These are phyloP conservation scores for Termitomyces sp. DNA, from an alignment of 768 basidiomycete genomes.

Conservation along the genomic window DNA sequence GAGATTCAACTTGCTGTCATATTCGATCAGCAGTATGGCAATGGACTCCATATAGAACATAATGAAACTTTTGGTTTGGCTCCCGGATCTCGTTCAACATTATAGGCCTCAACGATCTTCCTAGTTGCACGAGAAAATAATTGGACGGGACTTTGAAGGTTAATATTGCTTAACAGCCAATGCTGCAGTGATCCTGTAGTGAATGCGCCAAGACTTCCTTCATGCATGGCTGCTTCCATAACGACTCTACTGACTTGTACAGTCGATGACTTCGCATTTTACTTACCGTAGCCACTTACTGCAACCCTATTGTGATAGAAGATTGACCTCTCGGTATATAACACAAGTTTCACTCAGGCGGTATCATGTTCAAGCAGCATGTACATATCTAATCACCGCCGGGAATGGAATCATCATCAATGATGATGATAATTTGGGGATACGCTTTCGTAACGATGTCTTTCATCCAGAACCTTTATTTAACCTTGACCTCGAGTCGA, in stretches of 20 bases:
- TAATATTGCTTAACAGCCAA: background rate
- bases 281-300: background rate
- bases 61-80: background rate
- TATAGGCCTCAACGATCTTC: background rate
- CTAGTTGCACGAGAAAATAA: background rate
- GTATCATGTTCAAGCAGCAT: background rate
- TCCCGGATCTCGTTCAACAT: background rate
- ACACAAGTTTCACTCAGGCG: background rate
- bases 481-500: background rate
- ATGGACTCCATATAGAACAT: background rate
- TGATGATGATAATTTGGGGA: background rate
- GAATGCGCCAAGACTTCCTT: background rate
- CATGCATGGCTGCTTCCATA: background rate
- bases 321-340: background rate
- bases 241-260: background rate
- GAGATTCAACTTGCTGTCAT: background rate
- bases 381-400: background rate
- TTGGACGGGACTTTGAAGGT: background rate
- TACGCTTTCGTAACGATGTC: background rate
- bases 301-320: background rate
- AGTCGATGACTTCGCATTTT: too few species aligned
- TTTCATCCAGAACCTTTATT: background rate
- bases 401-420: background rate
- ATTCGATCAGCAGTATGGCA: background rate
- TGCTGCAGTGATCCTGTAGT: background rate